Conservation (phyloP, 2,329 filamentous ascomycete genomes). For the Colletotrichum sp. region DNA sequence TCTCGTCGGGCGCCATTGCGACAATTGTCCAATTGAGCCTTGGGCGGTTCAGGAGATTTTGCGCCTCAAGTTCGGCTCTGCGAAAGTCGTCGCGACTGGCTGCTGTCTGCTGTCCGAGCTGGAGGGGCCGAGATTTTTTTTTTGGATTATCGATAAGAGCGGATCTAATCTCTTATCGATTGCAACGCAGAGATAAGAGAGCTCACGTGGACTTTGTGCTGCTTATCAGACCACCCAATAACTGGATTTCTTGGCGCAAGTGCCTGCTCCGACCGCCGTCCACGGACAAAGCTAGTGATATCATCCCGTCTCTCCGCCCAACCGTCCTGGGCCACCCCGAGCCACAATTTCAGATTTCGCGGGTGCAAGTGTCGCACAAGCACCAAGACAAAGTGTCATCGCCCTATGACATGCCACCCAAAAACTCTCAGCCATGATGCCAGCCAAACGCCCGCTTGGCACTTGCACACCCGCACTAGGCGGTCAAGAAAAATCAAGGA, state of each 20-base stretch:
- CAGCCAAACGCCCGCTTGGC: not conserved
- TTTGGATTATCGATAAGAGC: constrained; percentile 8
- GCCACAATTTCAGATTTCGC: not conserved
- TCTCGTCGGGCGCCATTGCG: constrained; percentile 37
- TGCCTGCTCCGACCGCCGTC: constrained; percentile 16
- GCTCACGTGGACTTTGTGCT: not conserved
- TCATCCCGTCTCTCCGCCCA: constrained; percentile 12
- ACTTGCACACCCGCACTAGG: not conserved
- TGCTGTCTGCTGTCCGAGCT: not conserved
- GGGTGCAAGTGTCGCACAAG: not conserved
- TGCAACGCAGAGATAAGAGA: not conserved
- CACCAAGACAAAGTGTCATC: not conserved
- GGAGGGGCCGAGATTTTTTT: constrained; percentile 21
- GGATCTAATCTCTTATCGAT: not conserved
- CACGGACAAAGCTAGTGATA: constrained; percentile 18
- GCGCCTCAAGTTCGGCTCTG: not conserved
- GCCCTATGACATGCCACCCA: constrained; percentile 7
- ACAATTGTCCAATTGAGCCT: not conserved
- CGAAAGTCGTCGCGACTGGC: not conserved
- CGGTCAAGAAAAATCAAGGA: not conserved
- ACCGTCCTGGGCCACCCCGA: constrained; percentile 1
- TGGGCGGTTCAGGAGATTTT: not conserved
- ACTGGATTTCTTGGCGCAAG: constrained; percentile 3
- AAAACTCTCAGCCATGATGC: constrained; percentile 8
- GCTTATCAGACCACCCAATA: not conserved